phyloP scores from a whole-genome alignment of 164 flowering plant species.

The Liriodendron chinense region DNA sequence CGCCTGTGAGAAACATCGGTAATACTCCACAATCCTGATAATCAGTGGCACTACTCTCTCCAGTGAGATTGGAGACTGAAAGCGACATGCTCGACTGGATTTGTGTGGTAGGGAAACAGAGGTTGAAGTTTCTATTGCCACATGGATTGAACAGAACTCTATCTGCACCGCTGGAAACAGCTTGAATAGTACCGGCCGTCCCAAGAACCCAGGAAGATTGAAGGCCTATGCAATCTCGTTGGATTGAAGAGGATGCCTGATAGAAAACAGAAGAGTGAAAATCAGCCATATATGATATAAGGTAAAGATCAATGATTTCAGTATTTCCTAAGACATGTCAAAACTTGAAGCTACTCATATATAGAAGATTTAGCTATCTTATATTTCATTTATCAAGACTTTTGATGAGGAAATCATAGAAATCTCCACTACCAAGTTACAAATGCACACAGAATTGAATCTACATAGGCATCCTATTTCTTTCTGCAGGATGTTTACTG shows the following conservation, averaged over 20 bases:
- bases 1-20: conserved; percentile 43
- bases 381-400: too few species aligned
- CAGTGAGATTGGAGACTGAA: conserved; percentile 50
- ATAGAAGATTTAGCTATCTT: too few species aligned
- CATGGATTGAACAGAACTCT: conserved; percentile 32
- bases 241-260: conserved; percentile 39
- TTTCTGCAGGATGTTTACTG: too few species aligned
- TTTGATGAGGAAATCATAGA: too few species aligned
- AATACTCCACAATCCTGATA: conserved; percentile 76
- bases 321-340: too few species aligned
- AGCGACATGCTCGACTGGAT: conserved; percentile 42
- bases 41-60: conserved; percentile 61
- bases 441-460: too few species aligned
- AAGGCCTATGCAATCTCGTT: conserved; percentile 35
- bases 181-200: conserved; percentile 27
- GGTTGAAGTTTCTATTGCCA: conserved; percentile 32
- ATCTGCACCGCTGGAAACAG: conserved; percentile 25
- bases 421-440: too few species aligned
- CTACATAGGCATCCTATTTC: too few species aligned
- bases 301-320: too few species aligned
- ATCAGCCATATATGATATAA: neutral
- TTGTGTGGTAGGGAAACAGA: conserved; percentile 38
- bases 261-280: neutral
- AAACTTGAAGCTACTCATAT: too few species aligned
- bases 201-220: conserved; percentile 39